Evolutionary conservation across 2,329 filamentous ascomycete genomes (phyloP).

Genomic region (Nothomitra cinnamomea): DNA sequence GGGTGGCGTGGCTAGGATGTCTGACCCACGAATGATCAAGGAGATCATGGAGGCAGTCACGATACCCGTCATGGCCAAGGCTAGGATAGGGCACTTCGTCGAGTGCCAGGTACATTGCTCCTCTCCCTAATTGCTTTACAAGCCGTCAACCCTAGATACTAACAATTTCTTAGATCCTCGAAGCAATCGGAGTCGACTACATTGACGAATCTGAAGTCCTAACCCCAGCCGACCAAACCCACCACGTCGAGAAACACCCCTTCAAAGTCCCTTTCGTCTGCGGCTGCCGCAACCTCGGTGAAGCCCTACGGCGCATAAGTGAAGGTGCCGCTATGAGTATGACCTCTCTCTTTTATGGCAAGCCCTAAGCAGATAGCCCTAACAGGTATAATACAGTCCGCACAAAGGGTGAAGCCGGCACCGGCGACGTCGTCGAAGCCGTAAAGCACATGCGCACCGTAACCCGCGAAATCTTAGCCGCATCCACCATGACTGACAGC

Average conservation of each 20-base stretch:
- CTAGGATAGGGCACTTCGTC: conserved; percentile 91
- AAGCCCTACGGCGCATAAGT: conserved; percentile 75
- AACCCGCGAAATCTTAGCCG: conserved; percentile 62
- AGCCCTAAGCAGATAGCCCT: not conserved
- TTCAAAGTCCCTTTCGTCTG: conserved; percentile 88
- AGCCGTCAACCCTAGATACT: not conserved
- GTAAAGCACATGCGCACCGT: conserved; percentile 92
- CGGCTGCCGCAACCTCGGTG: conserved; percentile 84
- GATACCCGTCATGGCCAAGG: conserved; percentile 98
- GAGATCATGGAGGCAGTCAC: conserved; percentile 90
- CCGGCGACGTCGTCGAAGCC: conserved; percentile 91
- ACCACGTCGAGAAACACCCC: conserved; percentile 77
- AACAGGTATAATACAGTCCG: conserved; percentile 34
- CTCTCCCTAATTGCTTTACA: not conserved
- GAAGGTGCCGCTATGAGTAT: conserved; percentile 86
- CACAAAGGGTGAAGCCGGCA: conserved; percentile 95
- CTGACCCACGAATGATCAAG: conserved; percentile 83
- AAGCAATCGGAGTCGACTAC: conserved; percentile 89
- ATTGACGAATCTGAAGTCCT: conserved; percentile 97
- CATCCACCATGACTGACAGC: conserved; percentile 45
- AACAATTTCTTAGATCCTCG: conserved; percentile 52
- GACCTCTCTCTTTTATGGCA: not conserved
- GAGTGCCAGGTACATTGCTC: conserved; percentile 57
- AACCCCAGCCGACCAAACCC: conserved; percentile 76
- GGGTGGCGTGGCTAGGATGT: conserved; percentile 94